These are phyloP conservation scores for Zangia roseola DNA, from an alignment of 768 basidiomycete genomes.

Conservation along the genomic window DNA sequence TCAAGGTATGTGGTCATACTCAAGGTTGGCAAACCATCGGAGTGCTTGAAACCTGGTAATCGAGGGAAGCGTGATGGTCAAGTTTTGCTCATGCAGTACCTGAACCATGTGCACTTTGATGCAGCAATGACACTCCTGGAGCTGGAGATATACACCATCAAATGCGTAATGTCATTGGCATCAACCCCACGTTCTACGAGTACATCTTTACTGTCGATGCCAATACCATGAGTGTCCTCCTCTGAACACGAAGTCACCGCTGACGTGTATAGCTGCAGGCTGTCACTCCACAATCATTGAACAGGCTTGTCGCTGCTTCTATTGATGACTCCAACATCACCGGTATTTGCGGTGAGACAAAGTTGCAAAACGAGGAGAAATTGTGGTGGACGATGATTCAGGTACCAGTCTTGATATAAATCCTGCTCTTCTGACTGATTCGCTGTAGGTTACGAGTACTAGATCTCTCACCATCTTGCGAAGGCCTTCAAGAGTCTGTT, in stretches of 20 bases:
- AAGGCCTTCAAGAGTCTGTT: conserved; percentile 70
- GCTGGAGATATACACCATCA: conserved; percentile 71
- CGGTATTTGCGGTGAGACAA: conserved; percentile 70
- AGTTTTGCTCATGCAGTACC: conserved; percentile 62
- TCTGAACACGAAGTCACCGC: not conserved
- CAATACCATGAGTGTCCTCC: conserved; percentile 49
- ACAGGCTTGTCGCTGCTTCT: conserved; percentile 61
- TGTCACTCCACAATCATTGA: conserved; percentile 64
- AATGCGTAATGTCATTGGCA: conserved; percentile 72
- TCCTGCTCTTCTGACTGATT: conserved; percentile 2
- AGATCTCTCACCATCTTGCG: conserved; percentile 63
- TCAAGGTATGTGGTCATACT: conserved; percentile 57
- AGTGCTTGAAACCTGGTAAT: conserved; percentile 64
- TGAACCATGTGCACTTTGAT: conserved; percentile 69
- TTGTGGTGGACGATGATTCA: conserved; percentile 83
- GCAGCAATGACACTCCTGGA: conserved; percentile 65
- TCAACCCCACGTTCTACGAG: conserved; percentile 74
- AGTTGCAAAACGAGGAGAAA: conserved; percentile 62
- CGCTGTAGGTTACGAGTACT: conserved; percentile 62
- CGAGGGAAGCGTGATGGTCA: conserved; percentile 71
- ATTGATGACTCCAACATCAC: conserved; percentile 63
- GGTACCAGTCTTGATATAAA: conserved; percentile 28
- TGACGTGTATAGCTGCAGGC: conserved; percentile 38
- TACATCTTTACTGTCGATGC: conserved; percentile 74
- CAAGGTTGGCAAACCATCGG: conserved; percentile 68